A percentile compares a stretch with the other conserved stretches of the same genome.
Conservation (phyloP, 2,329 filamentous ascomycete species). For the Neofusicoccum umdonicola region DNA sequence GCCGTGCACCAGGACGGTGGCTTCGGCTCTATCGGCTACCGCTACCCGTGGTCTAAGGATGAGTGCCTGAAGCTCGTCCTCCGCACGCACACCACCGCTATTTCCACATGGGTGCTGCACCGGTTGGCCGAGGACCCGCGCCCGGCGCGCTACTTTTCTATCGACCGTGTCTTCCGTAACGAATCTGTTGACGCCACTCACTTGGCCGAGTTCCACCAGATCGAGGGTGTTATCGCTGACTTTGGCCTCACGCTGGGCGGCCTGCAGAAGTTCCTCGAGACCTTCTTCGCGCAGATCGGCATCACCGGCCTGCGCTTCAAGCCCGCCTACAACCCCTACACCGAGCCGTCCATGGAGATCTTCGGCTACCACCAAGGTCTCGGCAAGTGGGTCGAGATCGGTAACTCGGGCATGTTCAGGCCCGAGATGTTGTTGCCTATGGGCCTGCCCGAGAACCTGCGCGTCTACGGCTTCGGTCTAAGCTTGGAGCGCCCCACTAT, state of each 20-base stretch:
- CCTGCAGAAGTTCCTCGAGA: slow-evolving; percentile 89
- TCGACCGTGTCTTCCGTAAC: slow-evolving; percentile 97
- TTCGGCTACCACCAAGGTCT: slow-evolving; percentile 92
- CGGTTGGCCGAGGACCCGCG: slow-evolving; percentile 80
- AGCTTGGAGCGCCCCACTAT: slow-evolving; percentile 93
- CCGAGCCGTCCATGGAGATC: slow-evolving; percentile 94
- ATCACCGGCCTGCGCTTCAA: slow-evolving; percentile 88
- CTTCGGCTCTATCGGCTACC: slow-evolving; percentile 93
- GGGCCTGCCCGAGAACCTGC: slow-evolving; percentile 87
- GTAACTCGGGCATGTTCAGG: slow-evolving; percentile 97
- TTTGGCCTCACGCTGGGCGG: slow-evolving; percentile 90
- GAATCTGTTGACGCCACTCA: slow-evolving; percentile 97
- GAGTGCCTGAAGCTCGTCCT: slow-evolving; percentile 86
- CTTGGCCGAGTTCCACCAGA: slow-evolving; percentile 96
- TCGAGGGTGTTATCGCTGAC: slow-evolving; percentile 97
- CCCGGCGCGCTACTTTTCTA: slow-evolving; percentile 95
- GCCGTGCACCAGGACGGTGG: slow-evolving; percentile 88
- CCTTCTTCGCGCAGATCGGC: slow-evolving; percentile 96
- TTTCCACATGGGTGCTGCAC: slow-evolving; percentile 87
- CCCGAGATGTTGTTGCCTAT: slow-evolving; percentile 96
- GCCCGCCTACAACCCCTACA: slow-evolving; percentile 82
- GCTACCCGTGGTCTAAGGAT: slow-evolving; percentile 87
- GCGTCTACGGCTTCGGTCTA: slow-evolving; percentile 91
- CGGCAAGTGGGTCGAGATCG: slow-evolving; percentile 92
- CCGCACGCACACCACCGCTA: slow-evolving; percentile 92